Percentiles rank a stretch among this genome's conserved stretches.
Conservation (phyloP, 2,329 filamentous ascomycete species). For the Ophiostoma ips region DNA sequence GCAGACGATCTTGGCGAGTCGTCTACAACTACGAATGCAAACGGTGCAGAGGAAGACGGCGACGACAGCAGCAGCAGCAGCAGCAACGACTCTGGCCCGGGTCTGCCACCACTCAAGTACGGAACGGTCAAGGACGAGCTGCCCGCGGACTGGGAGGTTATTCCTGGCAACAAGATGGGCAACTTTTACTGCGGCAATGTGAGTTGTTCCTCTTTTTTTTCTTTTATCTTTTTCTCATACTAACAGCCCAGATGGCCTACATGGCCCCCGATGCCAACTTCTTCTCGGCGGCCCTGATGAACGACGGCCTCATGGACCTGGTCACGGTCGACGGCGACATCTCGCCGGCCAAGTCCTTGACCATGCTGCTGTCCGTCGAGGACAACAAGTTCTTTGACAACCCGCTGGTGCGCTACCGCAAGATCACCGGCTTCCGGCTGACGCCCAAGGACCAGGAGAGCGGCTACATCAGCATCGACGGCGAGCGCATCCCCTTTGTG, state of each 20-base stretch:
- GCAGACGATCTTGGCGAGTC: too few species aligned
- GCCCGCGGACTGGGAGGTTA: constrained; percentile 61
- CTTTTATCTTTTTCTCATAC: background rate
- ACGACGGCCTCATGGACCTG: constrained; percentile 77
- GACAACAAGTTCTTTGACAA: constrained; percentile 67
- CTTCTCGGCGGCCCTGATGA: constrained; percentile 69
- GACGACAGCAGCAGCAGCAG: background rate
- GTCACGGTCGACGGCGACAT: constrained; percentile 69
- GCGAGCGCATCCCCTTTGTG: constrained; percentile 73
- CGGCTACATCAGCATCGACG: constrained; percentile 89
- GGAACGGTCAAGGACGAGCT: constrained; percentile 68
- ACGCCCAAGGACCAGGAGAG: constrained; percentile 55
- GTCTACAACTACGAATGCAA: too few species aligned
- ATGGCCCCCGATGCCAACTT: constrained; percentile 82
- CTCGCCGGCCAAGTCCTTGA: constrained; percentile 48
- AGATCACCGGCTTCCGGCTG: constrained; percentile 77
- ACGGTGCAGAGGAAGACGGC: background rate
- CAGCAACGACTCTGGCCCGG: constrained; percentile 18
- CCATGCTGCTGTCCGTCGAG: constrained; percentile 58
- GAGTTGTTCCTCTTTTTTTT: constrained; percentile 20
- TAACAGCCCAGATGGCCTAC: constrained; percentile 54
- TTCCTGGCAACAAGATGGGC: constrained; percentile 63
- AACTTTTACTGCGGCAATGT: constrained; percentile 91
- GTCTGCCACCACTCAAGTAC: constrained; percentile 60
- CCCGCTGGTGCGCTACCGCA: constrained; percentile 63